phyloP scores from a whole-genome alignment of 176 grass and related monocot species.

The Cenchrus americanus region DNA sequence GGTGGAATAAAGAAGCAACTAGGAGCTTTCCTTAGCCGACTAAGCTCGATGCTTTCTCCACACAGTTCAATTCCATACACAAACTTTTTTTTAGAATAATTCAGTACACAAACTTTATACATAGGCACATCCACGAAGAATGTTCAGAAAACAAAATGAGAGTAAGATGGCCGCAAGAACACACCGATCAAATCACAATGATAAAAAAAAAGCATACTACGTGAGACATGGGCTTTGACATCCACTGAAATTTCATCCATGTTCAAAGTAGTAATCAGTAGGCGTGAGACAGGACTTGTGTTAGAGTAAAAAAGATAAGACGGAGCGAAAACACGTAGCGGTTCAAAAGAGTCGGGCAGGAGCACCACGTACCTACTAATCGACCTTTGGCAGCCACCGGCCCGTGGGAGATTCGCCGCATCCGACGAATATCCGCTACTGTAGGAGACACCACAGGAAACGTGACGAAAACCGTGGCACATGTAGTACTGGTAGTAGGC shows the following conservation, averaged over 20 bases:
- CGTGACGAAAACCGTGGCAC: background rate
- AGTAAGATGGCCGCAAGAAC: background rate
- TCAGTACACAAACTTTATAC: background rate
- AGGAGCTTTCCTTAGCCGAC: conserved; percentile 1
- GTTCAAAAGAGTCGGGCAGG: conserved; percentile 22
- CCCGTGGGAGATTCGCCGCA: conserved; percentile 45
- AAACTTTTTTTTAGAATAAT: no score
- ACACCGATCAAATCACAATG: background rate
- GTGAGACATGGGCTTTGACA: no score
- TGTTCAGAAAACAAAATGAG: background rate
- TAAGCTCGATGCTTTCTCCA: background rate
- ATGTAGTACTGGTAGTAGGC: no score
- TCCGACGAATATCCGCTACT: conserved; percentile 50
- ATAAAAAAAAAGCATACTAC: background rate
- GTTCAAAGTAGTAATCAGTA: background rate
- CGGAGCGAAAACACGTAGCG: background rate
- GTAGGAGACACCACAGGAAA: background rate
- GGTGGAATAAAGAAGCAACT: conserved; percentile 32
- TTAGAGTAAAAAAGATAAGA: background rate
- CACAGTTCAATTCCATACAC: background rate
- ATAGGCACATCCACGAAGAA: background rate
- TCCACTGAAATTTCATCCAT: no score
- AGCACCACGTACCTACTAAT: background rate
- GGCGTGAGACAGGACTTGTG: no score
- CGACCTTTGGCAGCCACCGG: background rate